Evolutionary conservation across 345 rosid species (phyloP), one percentile per base, ranked within the genome.

Genomic region (Xanthoceras sorbifolium): DNA sequence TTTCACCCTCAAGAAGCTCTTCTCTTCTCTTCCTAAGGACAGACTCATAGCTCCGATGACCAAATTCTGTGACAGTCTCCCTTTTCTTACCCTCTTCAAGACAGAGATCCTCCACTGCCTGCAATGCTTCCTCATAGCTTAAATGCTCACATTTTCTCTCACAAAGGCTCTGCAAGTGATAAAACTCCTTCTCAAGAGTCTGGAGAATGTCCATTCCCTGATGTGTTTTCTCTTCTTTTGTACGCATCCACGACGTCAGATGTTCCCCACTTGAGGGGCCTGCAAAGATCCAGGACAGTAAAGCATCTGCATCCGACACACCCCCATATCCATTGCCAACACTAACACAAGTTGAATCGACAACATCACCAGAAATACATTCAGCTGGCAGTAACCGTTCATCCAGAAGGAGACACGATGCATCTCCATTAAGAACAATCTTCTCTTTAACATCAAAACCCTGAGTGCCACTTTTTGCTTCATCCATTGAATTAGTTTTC

Each of bases 241-340:
- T 69, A 57, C 74, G 91, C 74, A 80, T 85, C 99, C 99, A 96
- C 12, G 81, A 86, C 63, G 81, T 83, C 86, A 86, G 79, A 72
- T 87, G 90, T 78, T 92, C 97, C 76, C 73, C 88, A 69, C 98
- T 81, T 9, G 97, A 84, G 76, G 89, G 87, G 78, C 91, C 95
- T 9, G 89, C 79, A 87, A 93, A 96, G 79, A 93, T 90, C 99
- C 99, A 92, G 46, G 97, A 89, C 66, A 96, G 83, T 59, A 96
- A 76, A 42, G 85, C 64, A 82, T 91, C 92, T 50, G 72, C 80
- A 81, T 84, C 83, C 71, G 77, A 81, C 67, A 77, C 55, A 80
- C 42, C 80, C 69, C 76, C 77, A 78, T 82, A 77, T 66, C 81
- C 86, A 79, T 67, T 29, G 40, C 74, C 80, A 65, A 59, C 66